phyloP scores from a whole-genome alignment of 73 alveolate species.

The Paramecium primaurelia region DNA sequence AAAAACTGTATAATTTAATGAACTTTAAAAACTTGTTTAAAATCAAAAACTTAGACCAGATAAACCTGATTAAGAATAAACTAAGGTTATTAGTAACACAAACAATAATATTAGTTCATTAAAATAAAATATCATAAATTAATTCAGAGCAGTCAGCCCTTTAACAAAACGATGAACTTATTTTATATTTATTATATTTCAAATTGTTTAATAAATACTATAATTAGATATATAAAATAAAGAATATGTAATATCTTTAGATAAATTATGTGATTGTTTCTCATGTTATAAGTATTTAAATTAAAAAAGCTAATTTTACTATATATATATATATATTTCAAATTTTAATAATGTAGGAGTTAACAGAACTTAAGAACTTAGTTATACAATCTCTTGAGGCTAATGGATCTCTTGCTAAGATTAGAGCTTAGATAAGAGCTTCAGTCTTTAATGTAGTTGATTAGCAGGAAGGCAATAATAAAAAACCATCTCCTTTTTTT shows the following conservation, averaged over 20 bases:
- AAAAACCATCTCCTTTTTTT: conserved; percentile 58
- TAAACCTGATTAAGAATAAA: neutral
- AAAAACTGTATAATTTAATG: neutral
- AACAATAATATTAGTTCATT: neutral
- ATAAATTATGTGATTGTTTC: neutral
- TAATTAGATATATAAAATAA: neutral
- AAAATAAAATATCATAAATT: neutral
- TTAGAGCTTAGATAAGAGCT: conserved; percentile 65
- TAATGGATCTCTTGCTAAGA: conserved; percentile 58
- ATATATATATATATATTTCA: neutral
- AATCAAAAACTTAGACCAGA: conserved; percentile 8
- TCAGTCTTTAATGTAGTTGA: conserved; percentile 63
- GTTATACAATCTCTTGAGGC: conserved; percentile 61
- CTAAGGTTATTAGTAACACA: neutral
- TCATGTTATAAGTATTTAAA: neutral
- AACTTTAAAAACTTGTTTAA: neutral
- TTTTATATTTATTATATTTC: neutral
- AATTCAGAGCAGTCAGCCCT: conserved; percentile 1
- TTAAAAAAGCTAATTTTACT: neutral
- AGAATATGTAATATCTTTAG: neutral
- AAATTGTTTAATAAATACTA: neutral
- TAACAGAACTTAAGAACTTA: conserved; percentile 59
- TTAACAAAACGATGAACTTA: neutral
- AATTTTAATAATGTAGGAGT: conserved; percentile 49
- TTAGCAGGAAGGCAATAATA: conserved; percentile 33